Base-by-base conservation (phyloP, 371 early-diverging fungal genomes). In the Mortierella sp. region DNA sequence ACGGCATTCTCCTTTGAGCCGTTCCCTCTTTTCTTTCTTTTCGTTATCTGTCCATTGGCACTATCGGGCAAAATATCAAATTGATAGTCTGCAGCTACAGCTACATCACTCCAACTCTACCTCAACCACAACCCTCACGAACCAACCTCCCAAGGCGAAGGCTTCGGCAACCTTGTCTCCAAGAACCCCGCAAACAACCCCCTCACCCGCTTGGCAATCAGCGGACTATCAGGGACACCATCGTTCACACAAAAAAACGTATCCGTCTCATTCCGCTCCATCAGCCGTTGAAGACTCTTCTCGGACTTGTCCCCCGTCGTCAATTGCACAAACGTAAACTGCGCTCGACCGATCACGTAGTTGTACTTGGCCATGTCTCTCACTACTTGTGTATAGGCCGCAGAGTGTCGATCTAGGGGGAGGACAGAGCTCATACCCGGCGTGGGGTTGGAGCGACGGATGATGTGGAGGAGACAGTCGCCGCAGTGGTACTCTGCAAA, bases 401-500 rank as follows among this genome's bases (percentile, higher is more conserved):
- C 31, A 11, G 81, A 78, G n/a, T 48, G 19, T 19, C n/a, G 51
- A 34, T 85, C 79, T 54, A 61, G 24, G 0, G 85, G 85, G 76
- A 85, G 50, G 9, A 81, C 26, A 16, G 43, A 71, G 26, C 72
- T 70, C 50, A 76, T 40, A 3, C 86, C 85, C 1, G 75, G 64
- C 0, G 19, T 61, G 13, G 57, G 13, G 5, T 72, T 76, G n/a
- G 37, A 19, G 28, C 67, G 77, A 3, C 78, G 80, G 43, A 80
- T 37, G 26, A 85, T 76, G 46, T 85, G 81, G 26, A 85, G 76
- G 26, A 85, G 59, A 26, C 86, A 85, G 24, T 85, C 86, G 34
- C 86, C 86, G 54, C 86, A 85, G n/a, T 78, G 81, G 69, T 74
- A 85, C 69, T 81, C 81, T 40, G 75, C 69, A 19, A 81, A 81